These are phyloP conservation scores for Carallia brachiata DNA, from an alignment of 345 rosid species.

Conservation along the genomic window DNA sequence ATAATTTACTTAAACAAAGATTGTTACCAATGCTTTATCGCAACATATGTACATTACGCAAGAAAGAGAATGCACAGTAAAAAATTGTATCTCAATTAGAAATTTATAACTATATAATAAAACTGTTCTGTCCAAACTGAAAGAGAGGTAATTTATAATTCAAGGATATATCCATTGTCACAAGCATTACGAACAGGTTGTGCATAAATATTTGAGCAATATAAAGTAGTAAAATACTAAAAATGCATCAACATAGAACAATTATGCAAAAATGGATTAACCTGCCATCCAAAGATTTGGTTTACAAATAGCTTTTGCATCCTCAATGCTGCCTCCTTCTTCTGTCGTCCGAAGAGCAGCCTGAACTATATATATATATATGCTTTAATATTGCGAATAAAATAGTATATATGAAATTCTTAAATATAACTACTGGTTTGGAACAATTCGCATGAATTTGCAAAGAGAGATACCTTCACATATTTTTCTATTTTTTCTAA, in stretches of 20 bases:
- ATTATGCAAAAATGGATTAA: constrained; percentile 42
- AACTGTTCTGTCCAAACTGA: too few relatives aligned
- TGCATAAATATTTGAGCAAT: too few relatives aligned
- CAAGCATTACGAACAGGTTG: too few relatives aligned
- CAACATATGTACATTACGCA: neutral
- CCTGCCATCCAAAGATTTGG: neutral
- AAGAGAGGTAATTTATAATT: neutral
- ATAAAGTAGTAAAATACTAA: too few relatives aligned
- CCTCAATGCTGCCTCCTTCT: too few relatives aligned
- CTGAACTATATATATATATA: constrained; percentile 21
- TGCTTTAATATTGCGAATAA: constrained; percentile 19
- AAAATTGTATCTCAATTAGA: neutral
- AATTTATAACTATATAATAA: neutral
- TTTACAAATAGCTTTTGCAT: too few relatives aligned
- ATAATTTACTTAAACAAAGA: neutral
- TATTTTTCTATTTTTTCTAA: too few relatives aligned
- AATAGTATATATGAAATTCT: constrained; percentile 20
- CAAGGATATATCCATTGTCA: too few relatives aligned
- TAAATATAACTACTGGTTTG: constrained; percentile 14
- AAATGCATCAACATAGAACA: too few relatives aligned
- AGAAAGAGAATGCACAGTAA: neutral
- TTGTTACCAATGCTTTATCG: neutral
- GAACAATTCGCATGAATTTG: constrained; percentile 3
- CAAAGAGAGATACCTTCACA: too few relatives aligned
- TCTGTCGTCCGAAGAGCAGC: neutral